These are phyloP conservation scores for Xerocomus potaroensis DNA, from an alignment of 768 basidiomycete species.

Conservation along the genomic window DNA sequence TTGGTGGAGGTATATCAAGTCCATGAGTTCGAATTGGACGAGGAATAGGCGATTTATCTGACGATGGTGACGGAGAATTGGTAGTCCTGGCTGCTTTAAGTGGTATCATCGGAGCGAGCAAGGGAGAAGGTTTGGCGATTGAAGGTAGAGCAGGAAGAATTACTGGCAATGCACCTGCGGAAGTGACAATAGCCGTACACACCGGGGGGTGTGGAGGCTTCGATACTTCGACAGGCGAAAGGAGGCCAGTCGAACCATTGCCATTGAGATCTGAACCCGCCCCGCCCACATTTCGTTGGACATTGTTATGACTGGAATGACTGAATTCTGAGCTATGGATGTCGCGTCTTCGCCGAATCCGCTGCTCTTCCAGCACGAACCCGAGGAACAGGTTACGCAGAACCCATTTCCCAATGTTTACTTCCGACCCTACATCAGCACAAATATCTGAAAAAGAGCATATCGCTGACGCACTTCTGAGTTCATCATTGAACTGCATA, in stretches of 20 bases:
- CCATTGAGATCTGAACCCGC: slow-evolving; percentile 25
- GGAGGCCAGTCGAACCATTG: slow-evolving; percentile 18
- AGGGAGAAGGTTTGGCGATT: slow-evolving; percentile 46
- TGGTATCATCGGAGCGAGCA: slow-evolving; percentile 59
- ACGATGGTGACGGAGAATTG: slow-evolving; percentile 43
- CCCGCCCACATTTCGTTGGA: slow-evolving; percentile 23
- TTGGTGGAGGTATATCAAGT: slow-evolving; percentile 33
- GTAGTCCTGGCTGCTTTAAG: slow-evolving; percentile 34
- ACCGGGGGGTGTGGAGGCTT: slow-evolving; percentile 21
- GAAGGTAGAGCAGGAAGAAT: slow-evolving; percentile 47
- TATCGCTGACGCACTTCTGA: slow-evolving; percentile 56
- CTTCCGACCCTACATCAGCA: slow-evolving; percentile 37
- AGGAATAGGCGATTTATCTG: slow-evolving; percentile 29
- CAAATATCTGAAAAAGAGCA: slow-evolving; percentile 1
- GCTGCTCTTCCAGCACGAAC: slow-evolving; percentile 69
- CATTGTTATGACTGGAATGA: slow-evolving; percentile 10
- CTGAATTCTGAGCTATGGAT: slow-evolving; percentile 15
- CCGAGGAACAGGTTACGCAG: slow-evolving; percentile 79
- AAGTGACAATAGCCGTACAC: slow-evolving; percentile 48
- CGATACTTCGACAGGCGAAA: slow-evolving; percentile 30
- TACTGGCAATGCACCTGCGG: slow-evolving; percentile 66
- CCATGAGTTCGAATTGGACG: slow-evolving; percentile 43
- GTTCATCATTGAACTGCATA: slow-evolving; percentile 68
- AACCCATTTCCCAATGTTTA: slow-evolving; percentile 92
- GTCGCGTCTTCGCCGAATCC: slow-evolving; percentile 35